A percentile compares a stretch with the other conserved stretches of the same genome.
These are phyloP conservation scores for Pascua sp. DNA, from an alignment of 1,284 basidiomycete genomes.

Conservation along the genomic window DNA sequence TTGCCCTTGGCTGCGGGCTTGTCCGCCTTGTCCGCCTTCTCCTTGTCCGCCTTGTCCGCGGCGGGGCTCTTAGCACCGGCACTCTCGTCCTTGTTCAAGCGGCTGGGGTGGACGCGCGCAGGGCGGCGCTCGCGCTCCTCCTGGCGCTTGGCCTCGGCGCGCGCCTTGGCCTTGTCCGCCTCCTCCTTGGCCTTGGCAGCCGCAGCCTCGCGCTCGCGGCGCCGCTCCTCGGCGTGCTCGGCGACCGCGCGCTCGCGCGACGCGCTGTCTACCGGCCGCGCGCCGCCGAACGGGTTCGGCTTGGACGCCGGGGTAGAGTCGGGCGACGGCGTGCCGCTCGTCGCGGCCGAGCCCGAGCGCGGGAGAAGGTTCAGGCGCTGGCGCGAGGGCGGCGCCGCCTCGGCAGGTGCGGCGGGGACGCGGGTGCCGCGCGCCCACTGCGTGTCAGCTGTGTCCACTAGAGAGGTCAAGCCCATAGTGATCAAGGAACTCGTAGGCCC, in stretches of 20 bases:
- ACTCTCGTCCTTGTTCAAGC: slow-evolving; percentile 15
- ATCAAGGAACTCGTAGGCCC: no score
- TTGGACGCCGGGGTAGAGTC: slow-evolving; percentile 53
- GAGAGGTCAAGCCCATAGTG: no score
- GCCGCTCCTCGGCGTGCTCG: slow-evolving; percentile 33
- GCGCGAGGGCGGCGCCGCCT: slow-evolving; percentile 74
- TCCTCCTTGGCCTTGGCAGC: slow-evolving; percentile 39
- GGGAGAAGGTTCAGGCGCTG: slow-evolving; percentile 79
- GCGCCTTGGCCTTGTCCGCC: slow-evolving; percentile 31
- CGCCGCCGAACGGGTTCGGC: slow-evolving; percentile 76
- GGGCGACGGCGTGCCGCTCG: slow-evolving; percentile 55
- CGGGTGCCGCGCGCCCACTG: slow-evolving; percentile 51
- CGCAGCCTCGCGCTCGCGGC: slow-evolving; percentile 26
- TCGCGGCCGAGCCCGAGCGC: slow-evolving; percentile 53
- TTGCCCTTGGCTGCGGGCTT: slow-evolving; percentile 6
- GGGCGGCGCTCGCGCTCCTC: slow-evolving; percentile 19
- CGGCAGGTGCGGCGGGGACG: slow-evolving; percentile 63
- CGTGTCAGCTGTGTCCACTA: neutral
- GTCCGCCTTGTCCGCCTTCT: no score
- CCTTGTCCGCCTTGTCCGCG: no score
- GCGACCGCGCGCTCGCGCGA: slow-evolving; percentile 62
- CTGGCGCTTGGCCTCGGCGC: slow-evolving; percentile 12
- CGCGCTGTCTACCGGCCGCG: slow-evolving; percentile 82
- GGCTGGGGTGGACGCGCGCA: slow-evolving; percentile 23
- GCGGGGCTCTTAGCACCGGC: no score